phyloP scores from a whole-genome alignment of 495 filamentous ascomycete species.

The Hyaloscypha variabilis region DNA sequence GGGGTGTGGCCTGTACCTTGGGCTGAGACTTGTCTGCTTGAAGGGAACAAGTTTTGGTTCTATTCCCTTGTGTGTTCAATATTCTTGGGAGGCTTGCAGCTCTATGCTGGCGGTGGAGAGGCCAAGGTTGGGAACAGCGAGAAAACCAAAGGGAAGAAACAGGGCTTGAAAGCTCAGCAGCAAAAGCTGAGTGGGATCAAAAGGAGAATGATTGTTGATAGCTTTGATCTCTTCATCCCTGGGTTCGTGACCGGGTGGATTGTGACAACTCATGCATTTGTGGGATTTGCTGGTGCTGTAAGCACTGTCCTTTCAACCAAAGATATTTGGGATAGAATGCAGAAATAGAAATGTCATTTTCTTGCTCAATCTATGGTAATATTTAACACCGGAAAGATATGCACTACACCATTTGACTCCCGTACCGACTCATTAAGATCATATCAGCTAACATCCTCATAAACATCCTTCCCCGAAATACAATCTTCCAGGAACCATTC shows the following conservation, averaged over 20 bases:
- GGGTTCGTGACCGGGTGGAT: conserved; percentile 59
- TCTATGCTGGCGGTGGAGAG: conserved; percentile 14
- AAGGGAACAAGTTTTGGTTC: conserved; percentile 69
- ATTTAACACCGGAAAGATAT: too few species aligned
- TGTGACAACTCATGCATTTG: conserved; percentile 40
- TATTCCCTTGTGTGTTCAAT: conserved; percentile 46
- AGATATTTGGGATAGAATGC: conserved; percentile 60
- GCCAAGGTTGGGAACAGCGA: conserved; percentile 3
- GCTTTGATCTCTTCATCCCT: conserved; percentile 60
- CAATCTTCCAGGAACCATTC: too few species aligned
- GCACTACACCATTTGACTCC: too few species aligned
- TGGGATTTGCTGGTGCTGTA: conserved; percentile 55
- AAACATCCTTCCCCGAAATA: too few species aligned
- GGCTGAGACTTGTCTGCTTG: conserved; percentile 40
- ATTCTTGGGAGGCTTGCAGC: conserved; percentile 20
- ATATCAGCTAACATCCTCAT: too few species aligned
- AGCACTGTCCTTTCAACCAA: conserved; percentile 58
- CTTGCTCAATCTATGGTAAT: too few species aligned
- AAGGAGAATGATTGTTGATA: conserved; percentile 50
- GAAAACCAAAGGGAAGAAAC: not conserved
- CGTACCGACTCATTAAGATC: too few species aligned
- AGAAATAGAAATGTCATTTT: not conserved
- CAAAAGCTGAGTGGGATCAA: conserved; percentile 16
- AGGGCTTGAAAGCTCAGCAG: conserved; percentile 13
- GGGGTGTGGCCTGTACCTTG: conserved; percentile 40